A percentile compares a stretch with the other conserved stretches of the same genome.
Evolutionary conservation across 305 asterid genomes (phyloP).

Genomic region (Solanum aculeatissimum): DNA sequence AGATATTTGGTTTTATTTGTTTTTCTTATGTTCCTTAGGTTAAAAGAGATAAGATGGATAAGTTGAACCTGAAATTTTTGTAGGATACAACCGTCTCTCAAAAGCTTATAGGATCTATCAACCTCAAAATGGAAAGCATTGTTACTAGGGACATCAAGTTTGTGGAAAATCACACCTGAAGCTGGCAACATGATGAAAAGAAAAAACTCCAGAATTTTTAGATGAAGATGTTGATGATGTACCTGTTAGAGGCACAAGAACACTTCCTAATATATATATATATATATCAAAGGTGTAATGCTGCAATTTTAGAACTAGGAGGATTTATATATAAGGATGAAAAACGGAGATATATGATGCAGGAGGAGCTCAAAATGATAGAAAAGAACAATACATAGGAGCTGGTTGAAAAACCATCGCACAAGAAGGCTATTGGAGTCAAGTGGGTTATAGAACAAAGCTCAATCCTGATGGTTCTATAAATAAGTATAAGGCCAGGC

Average conservation of each 20-base stretch:
- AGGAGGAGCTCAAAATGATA: background rate
- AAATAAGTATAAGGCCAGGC: background rate
- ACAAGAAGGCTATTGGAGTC: background rate
- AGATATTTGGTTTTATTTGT: background rate
- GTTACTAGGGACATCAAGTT: background rate
- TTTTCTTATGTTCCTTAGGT: background rate
- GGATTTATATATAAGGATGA: background rate
- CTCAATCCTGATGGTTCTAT: background rate
- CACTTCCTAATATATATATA: background rate
- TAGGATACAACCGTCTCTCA: background rate
- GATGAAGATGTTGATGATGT: background rate
- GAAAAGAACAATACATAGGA: background rate
- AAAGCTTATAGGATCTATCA: background rate
- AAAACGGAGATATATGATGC: background rate
- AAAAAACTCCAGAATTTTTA: background rate
- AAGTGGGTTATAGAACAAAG: background rate
- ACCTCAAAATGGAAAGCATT: background rate
- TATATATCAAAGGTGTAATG: background rate
- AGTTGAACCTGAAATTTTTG: background rate
- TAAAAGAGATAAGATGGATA: background rate
- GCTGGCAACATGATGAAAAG: background rate
- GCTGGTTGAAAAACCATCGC: background rate
- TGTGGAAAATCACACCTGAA: background rate
- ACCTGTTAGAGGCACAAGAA: background rate
- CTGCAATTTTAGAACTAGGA: background rate